phyloP scores from a whole-genome alignment of 1,139 yeast genomes.

The Geotrichum europaeum region DNA sequence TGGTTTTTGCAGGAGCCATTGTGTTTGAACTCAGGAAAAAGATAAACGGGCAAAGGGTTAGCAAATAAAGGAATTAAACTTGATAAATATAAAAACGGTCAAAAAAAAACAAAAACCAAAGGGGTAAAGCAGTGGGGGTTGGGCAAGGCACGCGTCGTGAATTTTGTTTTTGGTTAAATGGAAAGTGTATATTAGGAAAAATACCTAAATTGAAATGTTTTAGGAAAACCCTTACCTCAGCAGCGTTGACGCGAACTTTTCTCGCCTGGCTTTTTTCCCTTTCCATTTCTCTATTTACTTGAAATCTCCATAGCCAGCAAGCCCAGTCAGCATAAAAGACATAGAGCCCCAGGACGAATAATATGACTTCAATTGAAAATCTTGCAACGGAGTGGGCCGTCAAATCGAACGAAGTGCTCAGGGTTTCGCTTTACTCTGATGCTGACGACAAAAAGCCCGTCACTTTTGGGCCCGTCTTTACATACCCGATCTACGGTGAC shows the following conservation, averaged over 20 bases:
- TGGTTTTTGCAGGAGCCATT: slow-evolving; percentile 2
- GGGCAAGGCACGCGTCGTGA: too few relatives aligned
- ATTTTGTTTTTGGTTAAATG: too few relatives aligned
- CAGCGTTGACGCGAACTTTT: too few relatives aligned
- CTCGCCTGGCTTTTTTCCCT: too few relatives aligned
- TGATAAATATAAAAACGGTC: not conserved
- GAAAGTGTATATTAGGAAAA: too few relatives aligned
- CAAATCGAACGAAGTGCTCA: slow-evolving; percentile 60
- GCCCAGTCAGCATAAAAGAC: too few relatives aligned
- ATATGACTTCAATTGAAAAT: slow-evolving; percentile 13
- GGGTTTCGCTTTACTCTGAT: slow-evolving; percentile 40
- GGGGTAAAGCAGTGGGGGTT: too few relatives aligned
- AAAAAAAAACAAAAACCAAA: too few relatives aligned
- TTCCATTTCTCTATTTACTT: too few relatives aligned
- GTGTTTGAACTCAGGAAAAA: not conserved
- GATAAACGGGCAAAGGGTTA: not conserved
- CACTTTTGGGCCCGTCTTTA: slow-evolving; percentile 57
- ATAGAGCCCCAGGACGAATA: not conserved
- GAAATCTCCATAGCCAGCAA: too few relatives aligned
- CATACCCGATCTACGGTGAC: slow-evolving; percentile 92
- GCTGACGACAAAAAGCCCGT: slow-evolving; percentile 19
- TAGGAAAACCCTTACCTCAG: too few relatives aligned
- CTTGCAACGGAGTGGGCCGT: slow-evolving; percentile 58
- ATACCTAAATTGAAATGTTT: too few relatives aligned
- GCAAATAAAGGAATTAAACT: not conserved